These are phyloP conservation scores for Amniculicola lignicola DNA, from an alignment of 495 filamentous ascomycete species.

Conservation along the genomic window DNA sequence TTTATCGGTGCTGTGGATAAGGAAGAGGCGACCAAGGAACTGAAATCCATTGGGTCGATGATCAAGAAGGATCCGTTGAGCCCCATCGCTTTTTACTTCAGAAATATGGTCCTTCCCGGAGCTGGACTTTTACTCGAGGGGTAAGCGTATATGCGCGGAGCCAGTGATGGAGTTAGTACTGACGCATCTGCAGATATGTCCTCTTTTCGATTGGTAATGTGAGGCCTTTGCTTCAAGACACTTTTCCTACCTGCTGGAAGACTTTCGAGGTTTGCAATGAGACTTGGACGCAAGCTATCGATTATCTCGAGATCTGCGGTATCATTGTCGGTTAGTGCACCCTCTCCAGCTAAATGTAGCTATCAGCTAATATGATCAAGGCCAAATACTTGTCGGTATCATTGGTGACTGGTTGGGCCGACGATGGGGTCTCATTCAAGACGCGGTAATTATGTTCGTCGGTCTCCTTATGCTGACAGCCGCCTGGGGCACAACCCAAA, in stretches of 20 bases:
- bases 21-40: conserved; percentile 61
- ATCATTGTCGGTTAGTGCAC: conserved; percentile 75
- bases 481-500: conserved; percentile 75
- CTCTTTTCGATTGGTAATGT: conserved; percentile 93
- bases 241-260: conserved; percentile 74
- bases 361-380: conserved; percentile 15
- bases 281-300: conserved; percentile 72
- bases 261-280: conserved; percentile 59
- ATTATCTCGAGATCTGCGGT: conserved; percentile 82
- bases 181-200: conserved; percentile 57
- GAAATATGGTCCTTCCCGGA: conserved; percentile 83
- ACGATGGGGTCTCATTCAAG: conserved; percentile 88
- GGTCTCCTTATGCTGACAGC: conserved; percentile 83
- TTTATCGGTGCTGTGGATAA: conserved; percentile 71
- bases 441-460: conserved; percentile 87
- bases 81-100: conserved; percentile 76
- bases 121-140: conserved; percentile 85
- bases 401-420: conserved; percentile 65
- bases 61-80: conserved; percentile 74
- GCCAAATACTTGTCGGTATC: conserved; percentile 62
- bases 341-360: background rate
- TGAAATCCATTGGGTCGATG: conserved; percentile 68
- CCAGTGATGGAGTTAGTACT: background rate
- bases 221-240: conserved; percentile 65
- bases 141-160: conserved; percentile 40